Base-by-base conservation (phyloP, 495 filamentous ascomycete species). In the Trichoderma parareesei region DNA sequence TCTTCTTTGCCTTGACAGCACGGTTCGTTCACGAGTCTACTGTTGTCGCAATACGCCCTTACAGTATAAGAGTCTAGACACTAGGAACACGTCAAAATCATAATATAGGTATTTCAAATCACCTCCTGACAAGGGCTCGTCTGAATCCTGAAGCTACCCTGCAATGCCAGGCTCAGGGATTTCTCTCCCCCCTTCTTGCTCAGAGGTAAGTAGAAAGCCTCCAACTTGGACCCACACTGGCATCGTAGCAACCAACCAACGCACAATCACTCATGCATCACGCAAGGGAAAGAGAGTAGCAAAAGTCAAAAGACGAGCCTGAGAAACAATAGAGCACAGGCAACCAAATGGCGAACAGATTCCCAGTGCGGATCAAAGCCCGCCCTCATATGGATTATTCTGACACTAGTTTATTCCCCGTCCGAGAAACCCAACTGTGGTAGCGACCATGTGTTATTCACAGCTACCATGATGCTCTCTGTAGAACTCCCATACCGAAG, bases 361-460 rank as follows among this genome's bases (percentile, higher is more conserved):
- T 57, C 27, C 27, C 53, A 4, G 11, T n/a, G 27, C 20, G 27
- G 20, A 57, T 5, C 9, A 57, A 57, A 57, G 9, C 4, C 53
- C 53, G 53, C 53, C 53, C 2, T 57, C 20, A 57, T 57, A 38
- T 57, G 27, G 53, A 57, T 57, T 57, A 57, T 57, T 57, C 53
- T 57, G 53, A 27, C 53, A 57, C 53, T 57, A 57, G 53, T 57
- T 35, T 35, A 20, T 18, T n/a, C 27, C 18, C 46, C 46, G 18
- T 57, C 11, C 37, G 53, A 57, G 53, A 57, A 57, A 57, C 53
- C 53, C 53, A 57, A 57, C 20, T 38, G 6, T 57, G 11, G 53
- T 57, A 57, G 53, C 27, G 53, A 27, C 27, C 53, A 57, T 35
- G 27, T 27, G 27, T 27, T 27, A 57, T 2, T 35, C 33, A 27